Percentiles rank a stretch among this genome's conserved stretches.
These are phyloP conservation scores for Parmelia sp. DNA, from an alignment of 495 filamentous ascomycete species.

Conservation along the genomic window DNA sequence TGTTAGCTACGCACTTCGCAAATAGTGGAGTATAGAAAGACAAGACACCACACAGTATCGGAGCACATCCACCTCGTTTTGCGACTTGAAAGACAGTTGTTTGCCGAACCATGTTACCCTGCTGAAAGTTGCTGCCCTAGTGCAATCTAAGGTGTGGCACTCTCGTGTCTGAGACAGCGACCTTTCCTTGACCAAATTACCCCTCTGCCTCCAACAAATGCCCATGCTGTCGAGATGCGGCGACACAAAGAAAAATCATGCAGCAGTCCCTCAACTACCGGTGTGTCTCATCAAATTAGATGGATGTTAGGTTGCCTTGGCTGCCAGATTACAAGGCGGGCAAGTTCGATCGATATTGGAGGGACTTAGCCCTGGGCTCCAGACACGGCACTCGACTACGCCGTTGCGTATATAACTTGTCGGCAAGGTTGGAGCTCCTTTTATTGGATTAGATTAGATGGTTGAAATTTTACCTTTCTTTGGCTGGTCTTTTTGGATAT, in stretches of 20 bases:
- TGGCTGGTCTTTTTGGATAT: no score
- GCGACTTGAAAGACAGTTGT: constrained; percentile 6
- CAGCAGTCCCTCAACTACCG: neutral
- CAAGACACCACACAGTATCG: neutral
- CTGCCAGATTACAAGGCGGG: neutral
- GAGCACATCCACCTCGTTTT: neutral
- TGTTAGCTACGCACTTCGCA: neutral
- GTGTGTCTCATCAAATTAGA: neutral
- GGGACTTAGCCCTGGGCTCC: neutral
- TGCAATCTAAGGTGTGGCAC: neutral
- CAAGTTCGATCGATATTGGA: neutral
- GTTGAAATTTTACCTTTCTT: no score
- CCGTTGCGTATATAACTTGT: neutral
- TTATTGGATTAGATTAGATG: no score
- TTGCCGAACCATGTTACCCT: neutral
- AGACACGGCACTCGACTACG: neutral
- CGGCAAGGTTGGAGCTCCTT: no score
- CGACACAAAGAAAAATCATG: neutral
- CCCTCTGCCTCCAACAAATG: neutral
- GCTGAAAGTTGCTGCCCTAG: constrained; percentile 1
- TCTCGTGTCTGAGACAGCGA: constrained; percentile 3
- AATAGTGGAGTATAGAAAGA: neutral
- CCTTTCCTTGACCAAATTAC: neutral
- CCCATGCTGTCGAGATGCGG: no score
- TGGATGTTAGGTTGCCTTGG: neutral